Percentiles rank a stretch among this genome's conserved stretches.
Conservation (phyloP, 805 yeast genomes). For the Ogataea henricii region DNA sequence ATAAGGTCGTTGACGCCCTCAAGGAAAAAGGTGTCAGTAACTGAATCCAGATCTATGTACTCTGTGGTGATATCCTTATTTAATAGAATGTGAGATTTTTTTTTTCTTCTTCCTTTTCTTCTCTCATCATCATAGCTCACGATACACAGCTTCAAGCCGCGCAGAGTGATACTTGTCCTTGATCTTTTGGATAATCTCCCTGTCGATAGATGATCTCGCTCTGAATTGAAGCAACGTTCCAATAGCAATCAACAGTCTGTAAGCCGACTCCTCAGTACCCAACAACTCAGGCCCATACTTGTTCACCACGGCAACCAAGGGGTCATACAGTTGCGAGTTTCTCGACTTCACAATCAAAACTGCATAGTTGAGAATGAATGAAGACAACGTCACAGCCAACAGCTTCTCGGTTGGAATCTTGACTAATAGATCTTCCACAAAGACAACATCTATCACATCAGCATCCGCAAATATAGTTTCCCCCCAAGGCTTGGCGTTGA, state of each 20-base stretch:
- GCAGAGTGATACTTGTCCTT: conserved; percentile 12
- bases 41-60: conserved; percentile 2
- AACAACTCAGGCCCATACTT: conserved; percentile 16
- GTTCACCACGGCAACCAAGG: conserved; percentile 28
- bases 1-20: conserved; percentile 66
- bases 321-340: conserved; percentile 29
- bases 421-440: conserved; percentile 27
- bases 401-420: conserved; percentile 30
- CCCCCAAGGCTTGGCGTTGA: conserved; percentile 50
- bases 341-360: conserved; percentile 38
- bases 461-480: conserved; percentile 44
- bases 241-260: conserved; percentile 59
- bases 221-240: conserved; percentile 53
- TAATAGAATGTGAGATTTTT: conserved; percentile 1
- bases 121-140: conserved; percentile 18
- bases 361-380: conserved; percentile 52
- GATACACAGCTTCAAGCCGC: conserved; percentile 25
- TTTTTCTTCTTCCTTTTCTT: neutral
- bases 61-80: neutral
- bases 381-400: conserved; percentile 43
- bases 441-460: conserved; percentile 41
- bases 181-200: conserved; percentile 11
- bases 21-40: conserved; percentile 40
- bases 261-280: conserved; percentile 63
- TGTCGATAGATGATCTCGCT: conserved; percentile 10